Base-by-base conservation (phyloP, 352 stramenopile species). In the Phytophthora cryptogea region DNA sequence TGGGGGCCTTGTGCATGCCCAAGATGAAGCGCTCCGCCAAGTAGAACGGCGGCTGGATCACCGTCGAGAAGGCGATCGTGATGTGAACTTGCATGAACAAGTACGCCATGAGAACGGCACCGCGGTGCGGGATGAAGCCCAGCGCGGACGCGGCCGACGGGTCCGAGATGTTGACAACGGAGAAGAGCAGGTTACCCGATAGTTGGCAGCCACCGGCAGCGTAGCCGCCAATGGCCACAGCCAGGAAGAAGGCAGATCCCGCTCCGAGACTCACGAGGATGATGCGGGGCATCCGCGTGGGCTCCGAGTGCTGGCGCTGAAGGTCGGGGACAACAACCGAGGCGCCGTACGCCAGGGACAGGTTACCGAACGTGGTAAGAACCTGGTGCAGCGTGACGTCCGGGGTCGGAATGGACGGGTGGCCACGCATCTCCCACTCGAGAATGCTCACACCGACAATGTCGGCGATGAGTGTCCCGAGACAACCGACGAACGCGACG, bases 61-160 rank as follows among this genome's bases (percentile, higher is more conserved):
- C 62, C 20, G 75, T 71, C 26, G 68, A 67, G 47, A 80, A 78
- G 13, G 68, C 72, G 41, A 80, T 78, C n/a, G 64, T 61, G 26
- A 80, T 55, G 54, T 80, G 63, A 16, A 71, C 28, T 17, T 71
- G 63, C 63, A 71, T 71, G 63, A 71, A 67, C 27, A 72, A 30
- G 58, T 58, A 72, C 1, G 63, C 54, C 63, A 72, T 72, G 42
- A 72, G 44, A 2, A 72, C 58, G 9, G 57, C 48, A 3, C 63
- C 63, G 8, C 63, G 59, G 58, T 64, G 40, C 11, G 63, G 40
- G n/a, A 43, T 60, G 53, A 72, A 72, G 58, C 63, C 63, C 37
- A 72, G 42, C 26, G 62, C 54, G 4, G 62, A 66, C 1, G 62
- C 10, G 10, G 50, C 33, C 11, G 37, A 49, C 43, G 62, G 62